These are phyloP conservation scores for Paraphaeosphaeria minitans DNA, from an alignment of 2,329 filamentous ascomycete species.

Conservation along the genomic window DNA sequence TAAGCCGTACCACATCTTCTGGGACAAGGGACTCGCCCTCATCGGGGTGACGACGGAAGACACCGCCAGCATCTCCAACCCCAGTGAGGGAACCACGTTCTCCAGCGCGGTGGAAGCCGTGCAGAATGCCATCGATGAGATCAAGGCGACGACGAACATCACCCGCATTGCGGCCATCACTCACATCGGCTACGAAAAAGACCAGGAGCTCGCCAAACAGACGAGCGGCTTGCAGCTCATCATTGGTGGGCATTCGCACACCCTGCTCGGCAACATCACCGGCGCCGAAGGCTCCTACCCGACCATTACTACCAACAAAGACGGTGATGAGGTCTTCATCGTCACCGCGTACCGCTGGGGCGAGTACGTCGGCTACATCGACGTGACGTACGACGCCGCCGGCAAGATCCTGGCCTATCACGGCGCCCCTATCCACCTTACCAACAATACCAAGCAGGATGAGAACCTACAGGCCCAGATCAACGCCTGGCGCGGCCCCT, in stretches of 20 bases:
- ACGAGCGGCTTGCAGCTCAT: conserved; percentile 70
- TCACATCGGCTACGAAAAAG: conserved; percentile 69
- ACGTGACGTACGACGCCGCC: conserved; percentile 65
- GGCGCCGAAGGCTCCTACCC: conserved; percentile 66
- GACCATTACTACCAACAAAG: conserved; percentile 64
- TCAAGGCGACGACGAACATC: conserved; percentile 65
- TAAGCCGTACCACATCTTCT: conserved; percentile 69
- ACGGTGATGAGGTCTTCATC: conserved; percentile 70
- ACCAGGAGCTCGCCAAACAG: conserved; percentile 63
- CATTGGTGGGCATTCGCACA: conserved; percentile 66
- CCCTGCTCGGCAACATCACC: conserved; percentile 64
- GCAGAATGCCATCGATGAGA: conserved; percentile 66
- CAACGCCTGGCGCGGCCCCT: conserved; percentile 63
- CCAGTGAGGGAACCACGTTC: conserved; percentile 64
- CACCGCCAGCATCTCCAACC: conserved; percentile 63
- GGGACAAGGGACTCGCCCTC: conserved; percentile 64
- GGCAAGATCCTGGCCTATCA: conserved; percentile 68
- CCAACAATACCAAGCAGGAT: conserved; percentile 65
- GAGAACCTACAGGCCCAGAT: conserved; percentile 62
- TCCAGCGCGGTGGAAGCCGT: conserved; percentile 62
- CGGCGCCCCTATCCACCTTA: conserved; percentile 68
- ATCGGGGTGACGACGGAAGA: conserved; percentile 69
- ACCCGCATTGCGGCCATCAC: conserved; percentile 69
- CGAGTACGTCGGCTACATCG: conserved; percentile 71
- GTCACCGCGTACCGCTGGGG: conserved; percentile 72